Percentiles rank a stretch among this genome's conserved stretches.
Evolutionary conservation across 148 eudicot genomes (phyloP).

Genomic region (Polygonum aviculare): DNA sequence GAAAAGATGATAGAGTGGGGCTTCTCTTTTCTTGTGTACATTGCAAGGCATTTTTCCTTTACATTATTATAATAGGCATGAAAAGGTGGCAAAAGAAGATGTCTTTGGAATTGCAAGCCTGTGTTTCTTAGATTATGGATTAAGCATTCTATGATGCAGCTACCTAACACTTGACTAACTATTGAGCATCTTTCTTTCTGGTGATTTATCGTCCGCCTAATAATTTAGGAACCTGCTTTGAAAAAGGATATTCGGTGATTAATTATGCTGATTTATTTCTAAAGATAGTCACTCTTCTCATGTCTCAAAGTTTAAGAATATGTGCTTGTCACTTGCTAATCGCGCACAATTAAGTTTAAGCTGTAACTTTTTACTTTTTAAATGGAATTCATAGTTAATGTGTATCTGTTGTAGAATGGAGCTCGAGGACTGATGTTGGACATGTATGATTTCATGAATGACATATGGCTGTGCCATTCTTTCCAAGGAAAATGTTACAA

Average conservation of each 20-base stretch:
- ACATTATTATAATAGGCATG: background rate
- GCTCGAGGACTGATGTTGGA: slow-evolving; percentile 95
- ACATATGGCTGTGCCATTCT: slow-evolving; percentile 90
- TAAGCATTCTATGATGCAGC: slow-evolving; percentile 18
- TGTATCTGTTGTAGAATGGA: slow-evolving; percentile 55
- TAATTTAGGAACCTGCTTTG: slow-evolving; percentile 4
- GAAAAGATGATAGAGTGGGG: slow-evolving; percentile 1
- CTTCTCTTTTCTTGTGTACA: background rate
- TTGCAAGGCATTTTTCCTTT: slow-evolving; percentile 6
- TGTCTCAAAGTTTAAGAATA: background rate
- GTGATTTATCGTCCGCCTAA: slow-evolving; percentile 13
- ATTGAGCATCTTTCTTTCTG: slow-evolving; percentile 13
- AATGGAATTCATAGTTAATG: background rate
- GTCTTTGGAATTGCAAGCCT: slow-evolving; percentile 6
- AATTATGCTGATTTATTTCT: background rate
- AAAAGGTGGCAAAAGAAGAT: background rate
- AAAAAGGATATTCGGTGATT: background rate
- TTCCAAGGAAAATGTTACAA: slow-evolving; percentile 65
- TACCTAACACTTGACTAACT: slow-evolving; percentile 15
- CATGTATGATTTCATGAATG: slow-evolving; percentile 78
- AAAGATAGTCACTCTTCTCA: background rate
- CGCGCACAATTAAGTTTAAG: background rate
- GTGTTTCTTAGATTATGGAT: slow-evolving; percentile 14
- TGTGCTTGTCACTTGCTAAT: background rate
- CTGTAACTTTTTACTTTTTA: background rate